phyloP scores from a whole-genome alignment of 768 basidiomycete species.

The Macrolepiota albuminosa region DNA sequence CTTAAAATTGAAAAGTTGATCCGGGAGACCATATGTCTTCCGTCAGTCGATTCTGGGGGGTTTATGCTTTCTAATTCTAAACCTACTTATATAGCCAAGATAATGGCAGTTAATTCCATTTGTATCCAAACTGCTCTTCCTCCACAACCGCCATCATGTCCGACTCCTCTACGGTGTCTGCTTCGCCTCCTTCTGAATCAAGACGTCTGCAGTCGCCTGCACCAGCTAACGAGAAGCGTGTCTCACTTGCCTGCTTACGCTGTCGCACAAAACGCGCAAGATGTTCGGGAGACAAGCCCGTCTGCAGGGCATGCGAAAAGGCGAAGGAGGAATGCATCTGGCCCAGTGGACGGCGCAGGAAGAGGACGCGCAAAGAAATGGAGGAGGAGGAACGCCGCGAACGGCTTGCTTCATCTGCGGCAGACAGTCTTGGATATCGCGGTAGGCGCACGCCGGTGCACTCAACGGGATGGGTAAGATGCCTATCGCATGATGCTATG shows the following conservation, averaged over 20 bases:
- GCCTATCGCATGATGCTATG: background rate
- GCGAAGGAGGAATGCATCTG: constrained; percentile 13
- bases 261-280: constrained; percentile 15
- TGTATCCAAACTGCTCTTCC: background rate
- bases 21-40: constrained; percentile 3
- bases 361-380: constrained; percentile 14
- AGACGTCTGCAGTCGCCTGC: constrained; percentile 3
- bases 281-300: constrained; percentile 14
- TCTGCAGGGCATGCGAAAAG: constrained; percentile 12
- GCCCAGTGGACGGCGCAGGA: constrained; percentile 13
- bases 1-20: background rate
- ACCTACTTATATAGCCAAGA: background rate
- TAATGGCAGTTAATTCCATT: constrained; percentile 6
- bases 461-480: constrained; percentile 2
- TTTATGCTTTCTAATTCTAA: background rate
- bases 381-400: constrained; percentile 13
- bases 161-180: constrained; percentile 4
- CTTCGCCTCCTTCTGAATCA: constrained; percentile 2
- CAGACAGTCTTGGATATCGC: constrained; percentile 7
- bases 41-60: background rate
- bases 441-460: constrained; percentile 1
- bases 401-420: constrained; percentile 9
- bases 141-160: constrained; percentile 8
- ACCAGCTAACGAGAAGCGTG: constrained; percentile 12
- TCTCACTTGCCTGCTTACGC: constrained; percentile 13